A percentile compares a stretch with the other conserved stretches of the same genome.
These are phyloP conservation scores for Aureobasidium uvarum DNA, from an alignment of 2,329 filamentous ascomycete genomes.

Conservation along the genomic window DNA sequence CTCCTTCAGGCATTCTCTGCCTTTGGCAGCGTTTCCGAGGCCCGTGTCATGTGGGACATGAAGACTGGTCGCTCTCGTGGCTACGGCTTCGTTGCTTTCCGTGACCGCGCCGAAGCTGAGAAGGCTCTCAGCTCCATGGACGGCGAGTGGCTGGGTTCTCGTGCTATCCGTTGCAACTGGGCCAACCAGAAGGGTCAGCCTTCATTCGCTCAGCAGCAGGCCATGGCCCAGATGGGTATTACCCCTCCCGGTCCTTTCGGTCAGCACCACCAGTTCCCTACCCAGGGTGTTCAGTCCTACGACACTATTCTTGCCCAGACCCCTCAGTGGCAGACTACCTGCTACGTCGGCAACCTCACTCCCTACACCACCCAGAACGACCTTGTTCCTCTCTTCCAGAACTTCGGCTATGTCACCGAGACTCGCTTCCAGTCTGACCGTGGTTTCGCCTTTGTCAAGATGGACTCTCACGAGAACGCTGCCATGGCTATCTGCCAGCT, in stretches of 20 bases:
- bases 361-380: slow-evolving; percentile 97
- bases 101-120: slow-evolving; percentile 88
- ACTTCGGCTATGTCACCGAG: slow-evolving; percentile 96
- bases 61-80: slow-evolving; percentile 97
- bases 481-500: slow-evolving; percentile 98
- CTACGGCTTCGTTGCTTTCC: slow-evolving; percentile 97
- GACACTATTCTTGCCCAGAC: slow-evolving; percentile 96
- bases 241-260: slow-evolving; percentile 95
- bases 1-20: slow-evolving; percentile 91
- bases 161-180: slow-evolving; percentile 99
- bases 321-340: slow-evolving; percentile 96
- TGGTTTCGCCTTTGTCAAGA: slow-evolving; percentile 98
- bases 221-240: slow-evolving; percentile 97
- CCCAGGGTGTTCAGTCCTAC: slow-evolving; percentile 93
- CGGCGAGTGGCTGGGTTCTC: slow-evolving; percentile 96
- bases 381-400: slow-evolving; percentile 95
- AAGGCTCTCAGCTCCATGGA: slow-evolving; percentile 98
- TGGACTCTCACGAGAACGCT: slow-evolving; percentile 97
- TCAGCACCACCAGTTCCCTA: slow-evolving; percentile 89
- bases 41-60: slow-evolving; percentile 99
- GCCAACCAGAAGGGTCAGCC: slow-evolving; percentile 99
- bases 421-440: slow-evolving; percentile 97
- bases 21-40: slow-evolving; percentile 94
- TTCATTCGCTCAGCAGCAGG: slow-evolving; percentile 95
- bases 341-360: slow-evolving; percentile 96